Percentiles rank a stretch among this genome's conserved stretches.
Evolutionary conservation across 192 early-diverging fungal species (phyloP).

Genomic region (Chytriomyces sp.): DNA sequence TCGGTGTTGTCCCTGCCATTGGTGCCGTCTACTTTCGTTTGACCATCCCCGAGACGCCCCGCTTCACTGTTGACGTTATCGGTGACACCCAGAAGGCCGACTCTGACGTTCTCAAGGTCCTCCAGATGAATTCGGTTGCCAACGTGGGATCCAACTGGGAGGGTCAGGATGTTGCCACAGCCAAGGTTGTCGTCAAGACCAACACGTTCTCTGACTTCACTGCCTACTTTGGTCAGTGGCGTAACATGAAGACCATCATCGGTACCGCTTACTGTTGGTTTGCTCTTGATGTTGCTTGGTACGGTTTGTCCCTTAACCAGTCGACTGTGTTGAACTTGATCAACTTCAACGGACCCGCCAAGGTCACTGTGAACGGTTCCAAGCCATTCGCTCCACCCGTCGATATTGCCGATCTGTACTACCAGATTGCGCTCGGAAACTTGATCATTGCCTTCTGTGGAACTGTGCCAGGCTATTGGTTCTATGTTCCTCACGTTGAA

Average conservation of each 20-base stretch:
- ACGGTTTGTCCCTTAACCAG: too few species aligned
- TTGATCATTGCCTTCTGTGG: conserved; percentile 76
- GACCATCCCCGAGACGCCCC: too few species aligned
- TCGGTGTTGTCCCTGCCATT: conserved; percentile 81
- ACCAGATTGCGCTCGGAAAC: conserved; percentile 73
- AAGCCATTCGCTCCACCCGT: conserved; percentile 45
- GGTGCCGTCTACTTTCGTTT: conserved; percentile 57
- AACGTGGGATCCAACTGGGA: conserved; percentile 29
- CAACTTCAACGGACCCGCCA: conserved; percentile 38
- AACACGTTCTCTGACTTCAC: conserved; percentile 25
- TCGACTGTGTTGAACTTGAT: conserved; percentile 28
- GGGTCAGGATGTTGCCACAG: conserved; percentile 4
- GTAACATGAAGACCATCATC: conserved; percentile 76
- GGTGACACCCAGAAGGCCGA: conserved; percentile 64
- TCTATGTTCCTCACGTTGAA: conserved; percentile 89
- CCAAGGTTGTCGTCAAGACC: conserved; percentile 5
- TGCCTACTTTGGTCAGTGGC: conserved; percentile 74
- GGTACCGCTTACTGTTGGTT: conserved; percentile 46
- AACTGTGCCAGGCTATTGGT: conserved; percentile 92
- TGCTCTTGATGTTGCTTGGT: too few species aligned
- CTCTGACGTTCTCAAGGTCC: conserved; percentile 33
- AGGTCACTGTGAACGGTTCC: conserved; percentile 18
- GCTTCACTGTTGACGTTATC: too few species aligned
- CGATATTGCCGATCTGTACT: conserved; percentile 45
- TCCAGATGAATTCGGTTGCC: conserved; percentile 23